These are phyloP conservation scores for Lentithecium fluviatile DNA, from an alignment of 495 filamentous ascomycete species.

Conservation along the genomic window DNA sequence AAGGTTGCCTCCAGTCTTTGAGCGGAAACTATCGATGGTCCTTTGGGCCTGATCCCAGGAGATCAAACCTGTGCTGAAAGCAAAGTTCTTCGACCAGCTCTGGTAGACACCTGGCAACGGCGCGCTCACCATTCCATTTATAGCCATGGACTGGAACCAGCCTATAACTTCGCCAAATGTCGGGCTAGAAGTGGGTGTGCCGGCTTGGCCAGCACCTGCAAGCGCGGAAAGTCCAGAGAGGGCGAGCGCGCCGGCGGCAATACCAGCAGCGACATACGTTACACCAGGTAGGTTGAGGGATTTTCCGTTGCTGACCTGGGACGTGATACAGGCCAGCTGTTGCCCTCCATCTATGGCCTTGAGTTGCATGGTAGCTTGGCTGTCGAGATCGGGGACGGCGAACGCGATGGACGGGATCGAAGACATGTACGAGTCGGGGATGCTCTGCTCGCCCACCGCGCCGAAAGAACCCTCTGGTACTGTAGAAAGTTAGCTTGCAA, in stretches of 20 bases:
- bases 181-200: constrained; percentile 70
- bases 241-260: constrained; percentile 81
- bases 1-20: constrained; percentile 79
- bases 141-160: constrained; percentile 90
- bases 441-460: constrained; percentile 64
- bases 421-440: constrained; percentile 67
- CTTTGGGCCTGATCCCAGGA: constrained; percentile 76
- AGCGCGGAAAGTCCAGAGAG: constrained; percentile 71
- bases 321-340: constrained; percentile 76
- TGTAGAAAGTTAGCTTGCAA: constrained; percentile 36
- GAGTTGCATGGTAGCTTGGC: constrained; percentile 76
- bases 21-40: constrained; percentile 82
- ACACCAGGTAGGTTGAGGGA: constrained; percentile 70
- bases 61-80: constrained; percentile 82
- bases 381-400: constrained; percentile 84
- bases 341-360: constrained; percentile 59
- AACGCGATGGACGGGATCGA: constrained; percentile 90
- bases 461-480: constrained; percentile 74
- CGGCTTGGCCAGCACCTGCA: constrained; percentile 59
- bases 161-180: constrained; percentile 83
- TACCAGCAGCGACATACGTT: constrained; percentile 78
- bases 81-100: constrained; percentile 89
- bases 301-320: constrained; percentile 82
- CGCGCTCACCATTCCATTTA: constrained; percentile 94
- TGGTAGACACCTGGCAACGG: constrained; percentile 81